phyloP scores from a whole-genome alignment of 2,329 filamentous ascomycete genomes.

The Penicillium verrucosum region DNA sequence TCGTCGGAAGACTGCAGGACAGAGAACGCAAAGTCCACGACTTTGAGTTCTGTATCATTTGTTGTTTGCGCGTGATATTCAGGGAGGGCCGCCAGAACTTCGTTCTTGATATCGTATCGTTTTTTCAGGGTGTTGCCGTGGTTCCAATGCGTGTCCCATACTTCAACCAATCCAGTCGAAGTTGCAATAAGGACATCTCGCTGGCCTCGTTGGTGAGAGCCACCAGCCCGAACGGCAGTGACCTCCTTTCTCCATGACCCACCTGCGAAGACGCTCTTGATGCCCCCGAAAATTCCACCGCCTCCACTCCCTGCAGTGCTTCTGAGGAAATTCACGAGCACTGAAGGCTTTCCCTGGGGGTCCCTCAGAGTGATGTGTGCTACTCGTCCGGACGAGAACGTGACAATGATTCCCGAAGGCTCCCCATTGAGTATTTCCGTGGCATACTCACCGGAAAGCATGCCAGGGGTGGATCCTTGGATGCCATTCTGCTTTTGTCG shows the following conservation, averaged over 20 bases:
- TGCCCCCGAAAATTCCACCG: slow-evolving; percentile 73
- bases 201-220: slow-evolving; percentile 71
- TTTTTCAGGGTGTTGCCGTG: slow-evolving; percentile 73
- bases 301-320: slow-evolving; percentile 54
- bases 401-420: slow-evolving; percentile 78
- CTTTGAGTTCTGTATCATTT: slow-evolving; percentile 61
- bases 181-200: slow-evolving; percentile 79
- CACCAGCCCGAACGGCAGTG: slow-evolving; percentile 72
- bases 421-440: slow-evolving; percentile 79
- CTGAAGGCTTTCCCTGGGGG: slow-evolving; percentile 76
- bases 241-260: slow-evolving; percentile 71
- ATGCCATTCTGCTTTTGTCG: slow-evolving; percentile 77
- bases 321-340: slow-evolving; percentile 74
- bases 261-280: slow-evolving; percentile 71
- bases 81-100: slow-evolving; percentile 62
- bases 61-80: slow-evolving; percentile 52
- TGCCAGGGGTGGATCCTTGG: slow-evolving; percentile 68
- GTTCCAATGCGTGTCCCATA: slow-evolving; percentile 86
- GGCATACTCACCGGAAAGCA: slow-evolving; percentile 75
- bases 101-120: slow-evolving; percentile 67
- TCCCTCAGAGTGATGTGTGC: slow-evolving; percentile 85
- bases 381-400: slow-evolving; percentile 79
- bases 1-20: slow-evolving; percentile 17
- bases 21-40: slow-evolving; percentile 74
- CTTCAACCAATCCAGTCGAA: slow-evolving; percentile 70